Evolutionary conservation across 129 eudicot species (phyloP), one percentile per base, ranked within the genome.

Genomic region (Kitagawia praeruptora): DNA sequence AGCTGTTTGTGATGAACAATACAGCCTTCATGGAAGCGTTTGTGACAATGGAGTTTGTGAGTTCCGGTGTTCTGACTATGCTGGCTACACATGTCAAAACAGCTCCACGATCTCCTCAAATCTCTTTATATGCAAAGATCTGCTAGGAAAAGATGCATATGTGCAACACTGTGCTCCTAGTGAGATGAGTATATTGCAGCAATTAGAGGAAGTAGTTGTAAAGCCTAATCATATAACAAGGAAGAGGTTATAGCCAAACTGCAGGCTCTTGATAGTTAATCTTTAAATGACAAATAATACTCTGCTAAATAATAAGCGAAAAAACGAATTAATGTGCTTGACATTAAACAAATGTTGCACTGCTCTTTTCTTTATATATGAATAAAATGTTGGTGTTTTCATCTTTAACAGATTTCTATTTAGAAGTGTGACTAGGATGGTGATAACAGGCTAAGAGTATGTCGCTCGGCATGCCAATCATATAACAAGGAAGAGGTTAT

Each of bases 11-110:
- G 92, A 95, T 46, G 99, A 95, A 71, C 99, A 95, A 85, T 95
- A 97, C 83, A 95, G 99, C 78, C 96, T 95, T 78, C 99, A 95
- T 83, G 99, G 99, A 25, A 97, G 99, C 31, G 99, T 95, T 14
- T 95, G 99, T 82, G 99, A 95, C 82, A 92, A 95, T 56, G 97
- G 99, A 39, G 89, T 92, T 28, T 95, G 99, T 76, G 99, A 95
- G 82, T 95, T 95, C 61, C 94, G 99, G 5, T 95, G 99, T 80
- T 95, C 99, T 7, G 99, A 95, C 34, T 95, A 95, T 45, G 99
- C 99, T 19, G 99, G 99, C 51, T 95, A 95, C 85, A 89, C 88
- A 0, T 95, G 97, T 77, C 87, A 83, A 78, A 92, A 95, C 85
- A 95, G 91, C 85, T 92, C 99, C 15, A 82, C 66, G 58, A 87